A percentile compares a stretch with the other conserved stretches of the same genome.
Conservation (phyloP, 116 monocot genomes). For the Posidonia oceanica region DNA sequence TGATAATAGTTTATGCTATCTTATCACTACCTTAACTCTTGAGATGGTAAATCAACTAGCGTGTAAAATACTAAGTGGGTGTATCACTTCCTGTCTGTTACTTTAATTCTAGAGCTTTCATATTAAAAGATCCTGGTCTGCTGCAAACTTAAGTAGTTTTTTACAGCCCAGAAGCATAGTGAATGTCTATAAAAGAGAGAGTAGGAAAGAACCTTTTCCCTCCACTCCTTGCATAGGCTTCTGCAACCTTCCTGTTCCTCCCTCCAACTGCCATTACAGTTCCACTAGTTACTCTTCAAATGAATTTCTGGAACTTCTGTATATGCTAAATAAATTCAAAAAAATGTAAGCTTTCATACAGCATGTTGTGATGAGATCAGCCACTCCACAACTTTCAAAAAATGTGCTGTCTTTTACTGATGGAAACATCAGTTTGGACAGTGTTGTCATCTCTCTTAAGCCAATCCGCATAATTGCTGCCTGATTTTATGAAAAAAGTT, state of each 20-base stretch:
- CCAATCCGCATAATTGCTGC: slow-evolving; percentile 96
- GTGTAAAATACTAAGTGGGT: too few relatives aligned
- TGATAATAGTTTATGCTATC: too few relatives aligned
- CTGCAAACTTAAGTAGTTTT: too few relatives aligned
- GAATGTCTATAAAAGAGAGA: not conserved
- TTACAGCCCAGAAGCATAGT: too few relatives aligned
- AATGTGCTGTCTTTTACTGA: slow-evolving; percentile 82
- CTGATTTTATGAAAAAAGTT: slow-evolving; percentile 19
- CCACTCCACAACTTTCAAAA: slow-evolving; percentile 93
- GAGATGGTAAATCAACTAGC: too few relatives aligned
- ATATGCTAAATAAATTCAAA: too few relatives aligned
- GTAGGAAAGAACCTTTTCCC: slow-evolving; percentile 46
- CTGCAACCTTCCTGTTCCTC: slow-evolving; percentile 84
- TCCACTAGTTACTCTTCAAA: not conserved
- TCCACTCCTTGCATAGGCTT: slow-evolving; percentile 58
- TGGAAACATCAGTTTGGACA: slow-evolving; percentile 79
- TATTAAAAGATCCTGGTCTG: too few relatives aligned
- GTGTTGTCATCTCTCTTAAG: slow-evolving; percentile 65
- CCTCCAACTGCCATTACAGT: slow-evolving; percentile 54
- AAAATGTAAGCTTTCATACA: slow-evolving; percentile 25
- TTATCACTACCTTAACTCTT: too few relatives aligned
- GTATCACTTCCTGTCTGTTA: too few relatives aligned
- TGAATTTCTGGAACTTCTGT: not conserved
- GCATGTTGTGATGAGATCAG: slow-evolving; percentile 84
- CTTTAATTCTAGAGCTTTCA: too few relatives aligned